Evolutionary conservation across 1,284 basidiomycete species (phyloP), one percentile per base, ranked within the genome.

Genomic region (Ceratobasidium sp.): DNA sequence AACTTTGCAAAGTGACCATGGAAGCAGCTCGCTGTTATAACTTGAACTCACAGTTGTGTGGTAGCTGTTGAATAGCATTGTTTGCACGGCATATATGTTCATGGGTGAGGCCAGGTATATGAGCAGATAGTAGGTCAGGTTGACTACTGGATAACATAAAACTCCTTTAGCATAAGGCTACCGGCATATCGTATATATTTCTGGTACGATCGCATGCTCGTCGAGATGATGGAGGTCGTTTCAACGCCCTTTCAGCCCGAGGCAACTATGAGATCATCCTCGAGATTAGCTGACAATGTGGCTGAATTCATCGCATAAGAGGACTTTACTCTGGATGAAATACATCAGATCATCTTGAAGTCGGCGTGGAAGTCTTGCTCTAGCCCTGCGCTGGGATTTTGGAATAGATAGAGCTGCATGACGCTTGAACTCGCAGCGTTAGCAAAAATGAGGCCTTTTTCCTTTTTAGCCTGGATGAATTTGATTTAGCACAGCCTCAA

Each of bases 361-460:
- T 45, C n/a, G n/a, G n/a, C n/a, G 3, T 45, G 20, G 42, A 17
- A 3, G 10, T 45, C 20, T 45, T 10, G 20, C 42, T 45, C 42
- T 45, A 17, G 11, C 5, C 13, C 20, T 45, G n/a, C n/a, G n/a
- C n/a, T n/a, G n/a, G n/a, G 42, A 17, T 15, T 45, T 45, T 17
- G 20, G 20, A 4, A 45, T 45, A 10, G 11, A 17, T 17, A 45
- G 3, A 11, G 42, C 11, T 35, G 35, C 35, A 60, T 37, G n/a
- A n/a, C n/a, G 15, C 31, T 60, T 20, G 35, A n/a, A 35, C 17
- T 39, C 35, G 58, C 35, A 37, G 58, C 33, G 54, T 60, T 60
- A 35, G 58, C 15, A 37, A 60, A 60, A 60, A 60, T 60, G 58
- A 60, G 58, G 58, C 58, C 3, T 17, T 60, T 60, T 60, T 39